Base-by-base conservation (phyloP, 306 rosid species). In the Luffa aegyptiaca region DNA sequence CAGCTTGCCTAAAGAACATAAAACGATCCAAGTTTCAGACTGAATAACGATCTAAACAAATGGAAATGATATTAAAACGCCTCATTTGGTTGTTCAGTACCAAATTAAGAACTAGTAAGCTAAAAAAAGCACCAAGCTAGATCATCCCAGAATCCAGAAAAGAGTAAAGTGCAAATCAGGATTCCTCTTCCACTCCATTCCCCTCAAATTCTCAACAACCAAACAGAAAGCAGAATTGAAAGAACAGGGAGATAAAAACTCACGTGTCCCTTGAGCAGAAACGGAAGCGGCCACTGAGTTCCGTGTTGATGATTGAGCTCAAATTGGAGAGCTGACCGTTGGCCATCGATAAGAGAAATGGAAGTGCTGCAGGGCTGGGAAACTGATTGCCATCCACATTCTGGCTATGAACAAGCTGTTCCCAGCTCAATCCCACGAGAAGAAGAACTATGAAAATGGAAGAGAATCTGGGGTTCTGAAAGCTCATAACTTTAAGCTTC, bases 181-280 rank as follows among this genome's bases (percentile, higher is more conserved):
- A 44, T 61, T 77, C 80, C 70, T 41, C 52, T 36, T 56, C 20
- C 12, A 1, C 9, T 45, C 53, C 10, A 18, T 70, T 75, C 36
- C 79, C 16, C 65, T 12, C 52, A 70, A 77, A 69, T 35, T 41
- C 80, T 46, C 41, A 64, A 51, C 7, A 82, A 26, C 41, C 39
- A 51, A 75, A 57, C 74, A 48, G 35, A 66, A 13, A 0, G 35
- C 17, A 13, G 4, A 55, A 33, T 44, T 58, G 14, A 36, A 37
- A 80, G 80, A 1, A 0, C 18, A 53, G 16, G 73, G 5, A 10
- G 31, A 26, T 26, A 20, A 76, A 39, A 13, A 85, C 99, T 87
- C 70, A 95, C 99, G 88, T 83, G 74, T 95, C 87, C 79, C 88
- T 91, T 51, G 93, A 85, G 77, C 99, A 95, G 87, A 95, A 95